Percentiles rank a stretch among this genome's conserved stretches.
These are phyloP conservation scores for Pezicula radicicola DNA, from an alignment of 2,329 filamentous ascomycete genomes.

Conservation along the genomic window DNA sequence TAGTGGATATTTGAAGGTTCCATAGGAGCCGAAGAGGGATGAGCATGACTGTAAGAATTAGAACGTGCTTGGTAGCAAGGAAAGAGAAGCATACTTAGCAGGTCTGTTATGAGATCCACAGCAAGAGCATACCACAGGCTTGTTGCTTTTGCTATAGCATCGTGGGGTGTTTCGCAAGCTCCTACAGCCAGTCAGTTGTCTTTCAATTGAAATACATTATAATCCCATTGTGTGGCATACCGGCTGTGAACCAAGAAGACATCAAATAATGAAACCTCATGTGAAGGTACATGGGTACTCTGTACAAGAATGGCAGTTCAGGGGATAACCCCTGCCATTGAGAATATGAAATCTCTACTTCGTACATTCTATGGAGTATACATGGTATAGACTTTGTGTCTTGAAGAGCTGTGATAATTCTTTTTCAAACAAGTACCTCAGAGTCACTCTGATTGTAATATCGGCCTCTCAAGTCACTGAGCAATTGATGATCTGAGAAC, in stretches of 20 bases:
- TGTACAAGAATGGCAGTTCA: neutral
- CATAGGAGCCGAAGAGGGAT: slow-evolving; percentile 13
- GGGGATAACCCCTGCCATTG: too few relatives aligned
- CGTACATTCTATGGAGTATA: too few relatives aligned
- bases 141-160: slow-evolving; percentile 11
- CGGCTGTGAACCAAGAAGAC: slow-evolving; percentile 31
- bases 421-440: too few relatives aligned
- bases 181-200: neutral
- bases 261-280: slow-evolving; percentile 9
- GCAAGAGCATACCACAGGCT: slow-evolving; percentile 14
- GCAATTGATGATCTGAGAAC: too few relatives aligned
- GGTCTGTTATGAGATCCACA: slow-evolving; percentile 14
- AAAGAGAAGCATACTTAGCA: slow-evolving; percentile 10
- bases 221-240: neutral
- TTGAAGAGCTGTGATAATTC: too few relatives aligned
- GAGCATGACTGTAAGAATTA: slow-evolving; percentile 10
- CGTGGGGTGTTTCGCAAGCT: slow-evolving; percentile 6
- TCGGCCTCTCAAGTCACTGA: too few relatives aligned
- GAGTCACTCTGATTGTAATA: too few relatives aligned
- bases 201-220: neutral
- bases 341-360: too few relatives aligned
- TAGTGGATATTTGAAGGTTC: slow-evolving; percentile 8
- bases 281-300: neutral
- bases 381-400: too few relatives aligned
- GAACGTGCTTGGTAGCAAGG: neutral